These are phyloP conservation scores for Aegilops longissima DNA, from an alignment of 176 grass and related monocot species.

Conservation along the genomic window DNA sequence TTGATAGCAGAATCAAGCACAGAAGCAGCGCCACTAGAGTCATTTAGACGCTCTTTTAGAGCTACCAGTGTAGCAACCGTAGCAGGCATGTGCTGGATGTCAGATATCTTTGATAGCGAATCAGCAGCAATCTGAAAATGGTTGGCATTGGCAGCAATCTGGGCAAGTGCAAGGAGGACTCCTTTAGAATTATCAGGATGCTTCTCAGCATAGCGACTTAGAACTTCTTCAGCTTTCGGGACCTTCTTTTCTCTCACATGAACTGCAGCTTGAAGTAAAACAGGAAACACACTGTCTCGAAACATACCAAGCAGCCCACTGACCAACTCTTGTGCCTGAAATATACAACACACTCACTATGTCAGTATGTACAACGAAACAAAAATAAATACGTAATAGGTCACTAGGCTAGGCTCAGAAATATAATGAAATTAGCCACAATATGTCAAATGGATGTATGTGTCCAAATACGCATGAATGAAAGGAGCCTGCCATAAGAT, in stretches of 20 bases:
- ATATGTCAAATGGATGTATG: not conserved
- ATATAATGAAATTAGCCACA: not conserved
- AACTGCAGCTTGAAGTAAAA: slow-evolving; percentile 76
- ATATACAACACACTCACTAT: not conserved
- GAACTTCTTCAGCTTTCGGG: slow-evolving; percentile 79
- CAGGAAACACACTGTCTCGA: slow-evolving; percentile 53
- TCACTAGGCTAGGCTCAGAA: not conserved
- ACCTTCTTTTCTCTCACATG: slow-evolving; percentile 83
- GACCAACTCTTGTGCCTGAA: slow-evolving; percentile 75
- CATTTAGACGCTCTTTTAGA: slow-evolving; percentile 62
- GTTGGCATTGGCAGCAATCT: slow-evolving; percentile 64
- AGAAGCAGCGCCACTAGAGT: slow-evolving; percentile 46
- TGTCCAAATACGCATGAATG: not conserved
- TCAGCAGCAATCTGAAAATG: slow-evolving; percentile 83
- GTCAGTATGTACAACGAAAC: not conserved
- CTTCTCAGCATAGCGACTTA: slow-evolving; percentile 60
- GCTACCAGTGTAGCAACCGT: slow-evolving; percentile 74
- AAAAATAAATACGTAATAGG: not conserved
- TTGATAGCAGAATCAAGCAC: slow-evolving; percentile 76
- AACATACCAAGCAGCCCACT: slow-evolving; percentile 55
- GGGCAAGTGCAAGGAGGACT: slow-evolving; percentile 72
- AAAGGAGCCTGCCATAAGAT: not conserved
- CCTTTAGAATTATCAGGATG: slow-evolving; percentile 56
- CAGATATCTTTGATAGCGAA: slow-evolving; percentile 58
- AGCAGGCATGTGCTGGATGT: slow-evolving; percentile 87